These are phyloP conservation scores for Furcasterigmium sp. DNA, from an alignment of 2,329 filamentous ascomycete genomes.

Conservation along the genomic window DNA sequence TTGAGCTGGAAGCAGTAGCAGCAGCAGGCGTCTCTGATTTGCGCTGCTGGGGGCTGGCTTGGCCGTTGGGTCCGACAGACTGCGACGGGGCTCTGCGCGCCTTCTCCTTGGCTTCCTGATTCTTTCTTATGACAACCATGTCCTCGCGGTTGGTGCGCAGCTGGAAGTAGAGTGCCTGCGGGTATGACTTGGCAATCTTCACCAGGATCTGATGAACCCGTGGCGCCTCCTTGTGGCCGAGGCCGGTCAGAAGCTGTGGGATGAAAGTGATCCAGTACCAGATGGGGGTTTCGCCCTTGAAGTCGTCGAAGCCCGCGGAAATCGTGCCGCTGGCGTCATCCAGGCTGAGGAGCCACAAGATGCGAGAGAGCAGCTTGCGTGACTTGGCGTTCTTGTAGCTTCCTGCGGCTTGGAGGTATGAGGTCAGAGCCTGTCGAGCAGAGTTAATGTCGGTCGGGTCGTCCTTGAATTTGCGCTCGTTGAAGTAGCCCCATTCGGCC, in stretches of 20 bases:
- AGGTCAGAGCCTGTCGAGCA: constrained; percentile 88
- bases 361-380: constrained; percentile 84
- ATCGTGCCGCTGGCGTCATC: constrained; percentile 84
- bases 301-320: constrained; percentile 84
- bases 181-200: constrained; percentile 93
- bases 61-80: constrained; percentile 3
- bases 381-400: constrained; percentile 98
- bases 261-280: constrained; percentile 99
- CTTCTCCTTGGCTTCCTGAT: constrained; percentile 70
- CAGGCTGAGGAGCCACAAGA: constrained; percentile 91
- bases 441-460: constrained; percentile 76
- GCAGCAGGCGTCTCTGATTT: constrained; percentile 45
- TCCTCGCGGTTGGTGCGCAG: constrained; percentile 91
- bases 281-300: constrained; percentile 93
- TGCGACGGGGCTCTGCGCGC: constrained; percentile 43
- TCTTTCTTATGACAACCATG: constrained; percentile 86
- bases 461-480: constrained; percentile 92
- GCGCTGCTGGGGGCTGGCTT: constrained; percentile 43
- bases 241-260: constrained; percentile 85
- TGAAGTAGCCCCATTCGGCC: constrained; percentile 99
- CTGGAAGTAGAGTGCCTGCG: constrained; percentile 93
- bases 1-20: constrained; percentile 30
- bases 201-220: constrained; percentile 81
- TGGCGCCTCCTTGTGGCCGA: constrained; percentile 85
- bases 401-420: constrained; percentile 91